These are phyloP conservation scores for Plectosphaerella cucumerina DNA, from an alignment of 2,329 filamentous ascomycete species.

Conservation along the genomic window DNA sequence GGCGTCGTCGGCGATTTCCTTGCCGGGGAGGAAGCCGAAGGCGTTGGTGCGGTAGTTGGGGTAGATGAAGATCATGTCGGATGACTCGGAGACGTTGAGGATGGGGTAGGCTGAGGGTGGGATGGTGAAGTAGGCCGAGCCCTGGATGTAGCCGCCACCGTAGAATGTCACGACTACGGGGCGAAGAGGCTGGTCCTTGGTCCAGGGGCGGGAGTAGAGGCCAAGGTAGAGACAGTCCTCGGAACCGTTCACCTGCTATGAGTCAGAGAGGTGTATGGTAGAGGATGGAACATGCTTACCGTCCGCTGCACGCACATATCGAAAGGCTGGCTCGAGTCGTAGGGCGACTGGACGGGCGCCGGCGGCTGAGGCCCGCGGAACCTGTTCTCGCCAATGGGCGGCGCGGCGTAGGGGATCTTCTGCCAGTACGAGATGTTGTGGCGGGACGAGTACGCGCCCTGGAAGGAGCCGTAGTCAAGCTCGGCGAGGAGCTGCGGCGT, in stretches of 20 bases:
- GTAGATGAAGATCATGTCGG: constrained; percentile 41
- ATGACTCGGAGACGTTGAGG: constrained; percentile 46
- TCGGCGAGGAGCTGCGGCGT: constrained; percentile 26
- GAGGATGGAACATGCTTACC: constrained; percentile 20
- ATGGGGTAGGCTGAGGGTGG: constrained; percentile 53
- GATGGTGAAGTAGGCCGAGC: constrained; percentile 48
- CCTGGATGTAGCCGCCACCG: constrained; percentile 58
- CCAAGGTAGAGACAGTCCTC: constrained; percentile 61
- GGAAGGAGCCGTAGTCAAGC: constrained; percentile 47
- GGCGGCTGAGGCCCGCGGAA: constrained; percentile 59
- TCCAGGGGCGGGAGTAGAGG: constrained; percentile 56
- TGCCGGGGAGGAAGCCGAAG: constrained; percentile 50
- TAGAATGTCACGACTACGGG: constrained; percentile 59
- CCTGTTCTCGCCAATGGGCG: constrained; percentile 52
- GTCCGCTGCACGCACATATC: constrained; percentile 57
- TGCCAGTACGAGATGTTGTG: constrained; percentile 58
- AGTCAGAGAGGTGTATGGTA: not conserved
- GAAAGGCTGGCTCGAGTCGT: constrained; percentile 50
- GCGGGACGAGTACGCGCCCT: constrained; percentile 42
- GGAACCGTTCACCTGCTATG: constrained; percentile 37
- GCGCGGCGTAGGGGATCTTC: constrained; percentile 58
- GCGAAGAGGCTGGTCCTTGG: constrained; percentile 31
- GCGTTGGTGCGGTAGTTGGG: constrained; percentile 54
- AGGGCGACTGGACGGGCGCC: constrained; percentile 40
- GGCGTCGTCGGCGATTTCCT: constrained; percentile 36